Evolutionary conservation across 768 basidiomycete species (phyloP).

Genomic region (Suillus brevipes): DNA sequence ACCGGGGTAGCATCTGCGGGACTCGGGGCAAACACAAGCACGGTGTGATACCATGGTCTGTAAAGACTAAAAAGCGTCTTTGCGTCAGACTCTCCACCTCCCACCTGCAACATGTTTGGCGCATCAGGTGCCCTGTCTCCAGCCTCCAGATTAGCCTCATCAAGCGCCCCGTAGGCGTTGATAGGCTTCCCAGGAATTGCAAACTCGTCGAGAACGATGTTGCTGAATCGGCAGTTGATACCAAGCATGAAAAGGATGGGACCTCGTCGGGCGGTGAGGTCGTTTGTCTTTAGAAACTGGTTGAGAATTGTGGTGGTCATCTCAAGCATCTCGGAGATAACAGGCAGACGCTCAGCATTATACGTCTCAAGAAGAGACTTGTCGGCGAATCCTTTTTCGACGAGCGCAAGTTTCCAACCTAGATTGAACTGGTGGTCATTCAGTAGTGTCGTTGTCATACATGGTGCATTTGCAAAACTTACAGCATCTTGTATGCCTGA

Average conservation of each 20-base stretch:
- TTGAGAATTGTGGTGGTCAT: slow-evolving; percentile 28
- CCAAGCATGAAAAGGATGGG: slow-evolving; percentile 31
- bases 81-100: slow-evolving; percentile 1
- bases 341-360: slow-evolving; percentile 41
- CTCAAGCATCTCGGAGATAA: slow-evolving; percentile 42
- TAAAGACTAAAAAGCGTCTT: slow-evolving; percentile 32
- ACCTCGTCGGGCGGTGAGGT: slow-evolving; percentile 23
- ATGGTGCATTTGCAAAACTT: slow-evolving; percentile 7
- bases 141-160: slow-evolving; percentile 14
- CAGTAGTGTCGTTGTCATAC: background rate
- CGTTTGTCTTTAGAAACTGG: background rate
- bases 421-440: slow-evolving; percentile 36
- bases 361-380: slow-evolving; percentile 38
- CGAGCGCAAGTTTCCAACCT: slow-evolving; percentile 43
- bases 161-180: slow-evolving; percentile 9
- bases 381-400: slow-evolving; percentile 33
- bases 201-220: slow-evolving; percentile 14
- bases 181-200: background rate
- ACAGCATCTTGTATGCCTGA: slow-evolving; percentile 41
- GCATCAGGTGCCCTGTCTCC: slow-evolving; percentile 16
- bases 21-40: slow-evolving; percentile 13
- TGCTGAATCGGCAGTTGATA: slow-evolving; percentile 17
- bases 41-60: slow-evolving; percentile 14
- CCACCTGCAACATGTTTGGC: slow-evolving; percentile 19
- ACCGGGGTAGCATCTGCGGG: slow-evolving; percentile 12